A percentile compares a stretch with the other conserved stretches of the same genome.
Conservation (phyloP, 163 green algal species). For the Chlamydomonas reinhardtii region DNA sequence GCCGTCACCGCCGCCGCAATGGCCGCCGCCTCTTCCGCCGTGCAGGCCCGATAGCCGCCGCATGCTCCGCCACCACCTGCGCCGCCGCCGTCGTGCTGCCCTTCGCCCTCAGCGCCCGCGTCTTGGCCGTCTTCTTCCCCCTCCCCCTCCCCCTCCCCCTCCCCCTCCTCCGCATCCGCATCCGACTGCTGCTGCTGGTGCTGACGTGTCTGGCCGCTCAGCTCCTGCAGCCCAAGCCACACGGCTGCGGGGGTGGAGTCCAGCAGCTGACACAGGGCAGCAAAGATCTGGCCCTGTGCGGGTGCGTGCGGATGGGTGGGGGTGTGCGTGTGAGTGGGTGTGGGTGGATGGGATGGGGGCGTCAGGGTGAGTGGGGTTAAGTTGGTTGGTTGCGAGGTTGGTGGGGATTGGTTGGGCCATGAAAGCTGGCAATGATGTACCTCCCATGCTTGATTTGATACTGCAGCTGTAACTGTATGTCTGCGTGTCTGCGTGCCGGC, state of each 20-base stretch:
- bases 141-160: neutral
- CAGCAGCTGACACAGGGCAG: neutral
- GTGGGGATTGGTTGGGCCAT: too few species aligned
- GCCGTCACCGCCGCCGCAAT: neutral
- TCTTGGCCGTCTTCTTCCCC: neutral
- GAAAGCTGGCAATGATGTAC: too few species aligned
- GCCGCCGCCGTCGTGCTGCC: neutral
- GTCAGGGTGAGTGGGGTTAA: too few species aligned
- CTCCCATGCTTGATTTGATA: too few species aligned
- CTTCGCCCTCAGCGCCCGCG: neutral
- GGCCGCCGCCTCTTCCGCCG: neutral
- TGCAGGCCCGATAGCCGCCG: too few species aligned
- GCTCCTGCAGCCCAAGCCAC: constrained; percentile 14
- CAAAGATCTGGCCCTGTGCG: constrained; percentile 1
- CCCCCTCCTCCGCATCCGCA: neutral
- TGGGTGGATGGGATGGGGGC: too few species aligned
- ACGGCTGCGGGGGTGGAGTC: constrained; percentile 1
- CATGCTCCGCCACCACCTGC: too few species aligned
- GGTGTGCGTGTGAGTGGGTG: too few species aligned
- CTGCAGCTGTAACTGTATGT: too few species aligned
- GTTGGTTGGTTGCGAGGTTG: too few species aligned
- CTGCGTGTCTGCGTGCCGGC: too few species aligned
- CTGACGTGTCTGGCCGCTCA: neutral
- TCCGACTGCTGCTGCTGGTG: neutral
- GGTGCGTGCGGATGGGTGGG: neutral